phyloP scores from a whole-genome alignment of 2,329 filamentous ascomycete genomes.

The Graphilbum sp. region DNA sequence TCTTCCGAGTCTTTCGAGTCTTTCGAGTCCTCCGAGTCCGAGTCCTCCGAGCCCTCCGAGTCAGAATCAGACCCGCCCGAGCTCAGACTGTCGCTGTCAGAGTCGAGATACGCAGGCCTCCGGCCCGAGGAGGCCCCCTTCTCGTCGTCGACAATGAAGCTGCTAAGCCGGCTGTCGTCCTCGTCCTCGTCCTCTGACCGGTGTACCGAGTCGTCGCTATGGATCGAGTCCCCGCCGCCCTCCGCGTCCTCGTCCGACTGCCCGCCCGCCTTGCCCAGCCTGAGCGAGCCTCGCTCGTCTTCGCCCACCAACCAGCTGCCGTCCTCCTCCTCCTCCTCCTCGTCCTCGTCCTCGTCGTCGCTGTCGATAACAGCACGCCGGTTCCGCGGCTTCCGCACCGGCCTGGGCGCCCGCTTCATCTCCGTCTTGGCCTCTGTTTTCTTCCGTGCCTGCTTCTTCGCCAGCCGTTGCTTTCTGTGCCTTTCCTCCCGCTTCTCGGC shows the following conservation, averaged over 20 bases:
- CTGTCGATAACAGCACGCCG: conserved; percentile 47
- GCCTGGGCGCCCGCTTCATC: conserved; percentile 13
- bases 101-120: not conserved
- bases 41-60: conserved; percentile 7
- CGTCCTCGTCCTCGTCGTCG: conserved; percentile 29
- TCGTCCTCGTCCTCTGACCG: conserved; percentile 39
- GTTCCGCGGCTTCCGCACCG: conserved; percentile 24
- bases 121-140: not conserved
- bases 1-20: conserved; percentile 9
- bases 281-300: conserved; percentile 39
- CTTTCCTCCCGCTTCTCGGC: conserved; percentile 15
- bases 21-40: conserved; percentile 20
- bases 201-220: conserved; percentile 46
- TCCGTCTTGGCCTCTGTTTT: conserved; percentile 17
- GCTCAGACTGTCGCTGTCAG: not conserved
- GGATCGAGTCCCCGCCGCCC: conserved; percentile 2
- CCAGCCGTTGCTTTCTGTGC: conserved; percentile 21
- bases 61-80: conserved; percentile 1
- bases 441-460: conserved; percentile 19
- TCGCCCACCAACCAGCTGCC: conserved; percentile 69
- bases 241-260: conserved; percentile 57
- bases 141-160: conserved; percentile 37
- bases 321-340: conserved; percentile 44
- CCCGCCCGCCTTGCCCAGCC: conserved; percentile 65
- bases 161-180: conserved; percentile 35